phyloP scores from a whole-genome alignment of 108 stramenopile genomes.

The Nitzschia inconspicua region DNA sequence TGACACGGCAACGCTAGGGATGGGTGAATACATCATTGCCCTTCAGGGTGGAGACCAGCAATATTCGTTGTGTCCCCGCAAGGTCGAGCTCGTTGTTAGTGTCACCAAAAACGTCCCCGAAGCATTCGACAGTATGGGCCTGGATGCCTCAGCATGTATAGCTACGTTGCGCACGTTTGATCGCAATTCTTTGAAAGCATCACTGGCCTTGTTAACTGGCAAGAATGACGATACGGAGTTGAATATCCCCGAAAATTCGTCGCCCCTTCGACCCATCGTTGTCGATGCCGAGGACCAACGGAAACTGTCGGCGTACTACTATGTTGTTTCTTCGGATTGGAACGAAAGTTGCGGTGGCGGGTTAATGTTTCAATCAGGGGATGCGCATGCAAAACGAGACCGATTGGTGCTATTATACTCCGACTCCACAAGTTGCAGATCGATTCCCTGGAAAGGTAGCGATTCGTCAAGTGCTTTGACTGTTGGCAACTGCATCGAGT shows the following conservation, averaged over 20 bases:
- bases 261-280: not conserved
- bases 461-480: slow-evolving; percentile 1
- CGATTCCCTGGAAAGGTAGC: slow-evolving; percentile 25
- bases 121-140: not conserved
- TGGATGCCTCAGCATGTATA: slow-evolving; percentile 32
- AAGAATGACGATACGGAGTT: slow-evolving; percentile 8
- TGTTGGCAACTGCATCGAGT: slow-evolving; percentile 24
- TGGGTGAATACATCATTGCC: slow-evolving; percentile 27
- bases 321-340: slow-evolving; percentile 24
- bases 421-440: slow-evolving; percentile 10
- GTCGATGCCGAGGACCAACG: slow-evolving; percentile 21
- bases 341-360: slow-evolving; percentile 30
- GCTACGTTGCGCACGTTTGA: slow-evolving; percentile 35
- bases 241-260: not conserved
- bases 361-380: slow-evolving; percentile 9
- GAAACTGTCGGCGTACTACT: slow-evolving; percentile 34
- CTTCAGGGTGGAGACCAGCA: slow-evolving; percentile 41
- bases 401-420: slow-evolving; percentile 34
- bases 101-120: slow-evolving; percentile 33
- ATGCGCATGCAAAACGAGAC: slow-evolving; percentile 22
- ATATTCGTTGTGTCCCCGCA: slow-evolving; percentile 30
- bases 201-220: slow-evolving; percentile 28
- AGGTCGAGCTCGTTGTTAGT: slow-evolving; percentile 36
- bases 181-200: slow-evolving; percentile 35
- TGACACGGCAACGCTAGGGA: slow-evolving; percentile 31